Evolutionary conservation across 768 basidiomycete genomes (phyloP), one percentile per base, ranked within the genome.

Genomic region (Obba rivulosa): DNA sequence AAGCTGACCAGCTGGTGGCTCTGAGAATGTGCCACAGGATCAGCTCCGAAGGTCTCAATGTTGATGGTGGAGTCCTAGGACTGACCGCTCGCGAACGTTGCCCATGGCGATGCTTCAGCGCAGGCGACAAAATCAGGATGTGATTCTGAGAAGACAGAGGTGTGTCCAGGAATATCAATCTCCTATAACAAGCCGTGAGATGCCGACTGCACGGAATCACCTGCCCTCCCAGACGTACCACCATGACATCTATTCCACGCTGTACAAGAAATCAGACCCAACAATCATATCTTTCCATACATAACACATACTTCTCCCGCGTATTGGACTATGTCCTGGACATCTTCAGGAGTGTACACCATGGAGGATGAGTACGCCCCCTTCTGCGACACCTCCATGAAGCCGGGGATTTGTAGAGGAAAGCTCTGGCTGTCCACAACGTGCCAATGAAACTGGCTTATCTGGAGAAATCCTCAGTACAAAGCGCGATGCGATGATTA

Each of bases 91-190:
- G 69, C 69, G 40, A 58, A 69, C 1, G 54, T 42, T 3, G 62
- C 43, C 69, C 70, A 70, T 1, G 69, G 69, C 11, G 61, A 50
- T 0, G 50, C 52, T 16, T 66, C 54, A 16, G 53, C 49, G 46
- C 75, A 75, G 2, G 73, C 75, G 14, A 78, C 54, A 35, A 61
- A 62, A 13, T 75, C 73, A 0, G 76, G 75, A 44, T 73, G 69
- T 0, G 73, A 61, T 1, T 63, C 45, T 3, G 60, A 59, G 36
- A 77, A 69, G 31, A 63, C 56, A 7, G 69, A 59, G 3, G 76
- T 75, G 53, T 77, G 76, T 3, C 75, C 76, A 4, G 76, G 76
- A 1, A 70, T 73, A 51, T 76, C 76, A 46, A 76, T 65, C 59
- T 76, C 71, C 56, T 58, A 20, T 7, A 8, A 36, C 45, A 0